Evolutionary conservation across 1,284 basidiomycete genomes (phyloP), one percentile per base, ranked within the genome.

Genomic region (Bjerkandera adusta): DNA sequence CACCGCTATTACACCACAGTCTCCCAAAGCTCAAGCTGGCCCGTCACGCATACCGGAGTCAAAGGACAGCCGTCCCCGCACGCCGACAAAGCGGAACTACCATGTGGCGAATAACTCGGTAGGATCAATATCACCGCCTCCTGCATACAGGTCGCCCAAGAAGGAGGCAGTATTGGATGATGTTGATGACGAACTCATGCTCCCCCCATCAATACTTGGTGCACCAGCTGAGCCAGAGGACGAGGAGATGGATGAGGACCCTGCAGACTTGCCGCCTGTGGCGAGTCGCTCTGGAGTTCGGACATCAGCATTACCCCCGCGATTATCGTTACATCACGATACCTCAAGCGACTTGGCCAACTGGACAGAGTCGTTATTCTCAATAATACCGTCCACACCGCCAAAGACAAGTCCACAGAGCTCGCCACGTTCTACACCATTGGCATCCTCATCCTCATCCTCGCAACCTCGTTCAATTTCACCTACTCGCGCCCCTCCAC

Each of bases 331-430:
- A 20, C 58, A 60, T 32, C 57, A 60, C 47, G 63, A 65, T 37
- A 43, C 46, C 2, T 39, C 54, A 8, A 46, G 50, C 20, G 63
- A 65, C 37, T 50, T 65, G 18, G 57, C 60, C 2, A 59, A 54
- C 21, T 65, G 63, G 61, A 57, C 61, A 4, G 63, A 62, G 44
- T 57, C 59, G 5, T 49, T 65, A 8, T 59, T 65, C 25, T 65
- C 63, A 3, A 59, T 59, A 8, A 58, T 65, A 22, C 63, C 63
- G 2, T 25, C 40, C 3, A 41, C 40, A 11, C 46, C 45, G 34
- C 38, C 44, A 41, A 33, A 38, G 20, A 18, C 25, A 11, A 29
- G 33, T 21, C 13, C 32, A 36, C 27, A 39, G n/a, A 18, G 12
- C 22, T 29, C 37, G 2, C 36, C 37, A 11, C 27, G 30, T n/a